Conservation (phyloP, 495 filamentous ascomycete species). For the Immersiella caudata region DNA sequence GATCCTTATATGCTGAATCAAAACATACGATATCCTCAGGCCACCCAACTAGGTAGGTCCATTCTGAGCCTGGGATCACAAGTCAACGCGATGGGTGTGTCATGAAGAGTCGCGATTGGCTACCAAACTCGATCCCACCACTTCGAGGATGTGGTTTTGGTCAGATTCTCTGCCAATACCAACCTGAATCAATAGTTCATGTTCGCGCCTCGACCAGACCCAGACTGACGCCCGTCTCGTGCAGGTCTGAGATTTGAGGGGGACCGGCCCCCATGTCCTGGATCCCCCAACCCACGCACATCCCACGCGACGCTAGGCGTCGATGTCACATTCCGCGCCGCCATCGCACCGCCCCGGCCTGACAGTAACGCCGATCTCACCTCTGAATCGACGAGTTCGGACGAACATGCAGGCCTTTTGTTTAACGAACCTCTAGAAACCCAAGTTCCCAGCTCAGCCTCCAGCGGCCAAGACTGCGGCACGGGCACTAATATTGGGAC, state of each 20-base stretch:
- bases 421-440: constrained; percentile 2
- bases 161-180: neutral
- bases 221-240: neutral
- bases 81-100: neutral
- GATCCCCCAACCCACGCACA: constrained; percentile 2
- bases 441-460: neutral
- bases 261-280: neutral
- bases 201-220: neutral
- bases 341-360: neutral
- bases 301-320: neutral
- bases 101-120: neutral
- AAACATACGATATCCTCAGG: neutral
- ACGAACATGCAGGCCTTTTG: constrained; percentile 3
- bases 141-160: neutral
- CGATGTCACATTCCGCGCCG: constrained; percentile 1
- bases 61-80: neutral
- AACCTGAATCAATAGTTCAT: constrained; percentile 9
- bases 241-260: constrained; percentile 10
- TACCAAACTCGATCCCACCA: constrained; percentile 9
- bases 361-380: constrained; percentile 14
- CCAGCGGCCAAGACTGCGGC: neutral
- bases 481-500: constrained; percentile 15
- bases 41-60: neutral
- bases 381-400: constrained; percentile 3
- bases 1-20: constrained; percentile 3